Conservation (phyloP, 2,329 filamentous ascomycete species). For the Pseudomassariella vexata region DNA sequence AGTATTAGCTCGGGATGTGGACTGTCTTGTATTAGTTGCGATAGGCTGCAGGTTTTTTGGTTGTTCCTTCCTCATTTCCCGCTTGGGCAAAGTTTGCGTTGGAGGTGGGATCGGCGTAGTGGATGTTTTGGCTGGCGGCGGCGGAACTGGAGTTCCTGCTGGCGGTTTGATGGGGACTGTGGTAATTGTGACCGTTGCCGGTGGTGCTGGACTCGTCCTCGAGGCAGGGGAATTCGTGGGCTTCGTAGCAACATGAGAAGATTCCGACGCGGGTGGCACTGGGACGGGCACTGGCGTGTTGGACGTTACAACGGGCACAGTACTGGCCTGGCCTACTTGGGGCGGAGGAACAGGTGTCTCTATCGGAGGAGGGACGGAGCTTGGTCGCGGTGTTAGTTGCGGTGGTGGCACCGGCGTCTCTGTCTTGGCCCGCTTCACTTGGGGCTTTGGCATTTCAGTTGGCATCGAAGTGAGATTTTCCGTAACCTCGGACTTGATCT, state of each 20-base stretch:
- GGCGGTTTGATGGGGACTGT: slow-evolving; percentile 27
- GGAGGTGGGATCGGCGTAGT: slow-evolving; percentile 32
- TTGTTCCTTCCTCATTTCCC: slow-evolving; percentile 40
- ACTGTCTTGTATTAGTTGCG: slow-evolving; percentile 22
- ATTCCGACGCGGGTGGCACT: slow-evolving; percentile 5
- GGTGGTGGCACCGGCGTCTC: slow-evolving; percentile 50
- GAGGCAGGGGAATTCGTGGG: slow-evolving; percentile 3
- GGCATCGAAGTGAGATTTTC: slow-evolving; percentile 22
- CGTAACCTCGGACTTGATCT: slow-evolving; percentile 21
- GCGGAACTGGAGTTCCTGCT: slow-evolving; percentile 37
- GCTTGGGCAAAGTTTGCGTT: slow-evolving; percentile 27
- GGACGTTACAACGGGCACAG: slow-evolving; percentile 19
- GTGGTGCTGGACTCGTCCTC: slow-evolving; percentile 8
- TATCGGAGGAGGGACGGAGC: slow-evolving; percentile 23
- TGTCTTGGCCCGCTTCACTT: slow-evolving; percentile 47
- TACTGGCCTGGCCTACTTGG: slow-evolving; percentile 17
- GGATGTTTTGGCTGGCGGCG: slow-evolving; percentile 25
- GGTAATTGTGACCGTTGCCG: slow-evolving; percentile 29
- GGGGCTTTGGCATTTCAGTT: slow-evolving; percentile 25
- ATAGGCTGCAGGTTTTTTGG: slow-evolving; percentile 26
- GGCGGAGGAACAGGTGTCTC: slow-evolving; percentile 26
- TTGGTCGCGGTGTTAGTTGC: slow-evolving; percentile 27
- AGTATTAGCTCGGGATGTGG: slow-evolving; percentile 20
- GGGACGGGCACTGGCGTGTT: slow-evolving; percentile 27
- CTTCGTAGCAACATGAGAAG: slow-evolving; percentile 2